Conservation (phyloP, 345 rosid species). For the Populus simonii region DNA sequence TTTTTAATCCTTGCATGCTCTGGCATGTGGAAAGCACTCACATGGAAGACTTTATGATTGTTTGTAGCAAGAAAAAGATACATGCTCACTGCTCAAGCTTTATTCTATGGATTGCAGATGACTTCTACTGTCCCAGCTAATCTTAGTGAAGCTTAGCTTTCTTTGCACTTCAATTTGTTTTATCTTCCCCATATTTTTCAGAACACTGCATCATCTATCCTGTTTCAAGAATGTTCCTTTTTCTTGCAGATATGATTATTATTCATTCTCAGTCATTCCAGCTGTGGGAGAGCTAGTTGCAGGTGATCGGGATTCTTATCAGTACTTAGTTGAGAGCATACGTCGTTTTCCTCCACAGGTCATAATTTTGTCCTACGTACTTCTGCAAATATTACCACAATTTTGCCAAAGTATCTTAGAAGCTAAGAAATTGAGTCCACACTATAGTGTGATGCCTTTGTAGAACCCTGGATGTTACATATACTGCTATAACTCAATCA, state of each 20-base stretch:
- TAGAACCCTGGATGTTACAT: neutral
- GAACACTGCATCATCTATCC: neutral
- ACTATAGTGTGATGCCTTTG: neutral
- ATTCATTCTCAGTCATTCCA: conserved; percentile 85
- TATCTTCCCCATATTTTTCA: neutral
- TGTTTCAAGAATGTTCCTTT: neutral
- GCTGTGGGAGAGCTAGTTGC: conserved; percentile 75
- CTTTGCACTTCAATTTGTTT: neutral
- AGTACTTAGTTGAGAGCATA: conserved; percentile 88
- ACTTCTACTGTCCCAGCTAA: neutral
- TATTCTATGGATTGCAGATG: no score
- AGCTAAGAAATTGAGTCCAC: neutral
- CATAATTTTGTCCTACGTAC: neutral
- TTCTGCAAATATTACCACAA: neutral
- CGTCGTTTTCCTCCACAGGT: conserved; percentile 86
- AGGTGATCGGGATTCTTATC: conserved; percentile 79
- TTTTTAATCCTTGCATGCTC: neutral
- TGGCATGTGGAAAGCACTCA: no score
- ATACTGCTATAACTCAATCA: neutral
- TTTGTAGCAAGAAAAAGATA: no score
- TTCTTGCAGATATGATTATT: conserved; percentile 66
- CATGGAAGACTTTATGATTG: no score
- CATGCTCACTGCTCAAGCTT: no score
- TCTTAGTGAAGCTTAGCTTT: neutral
- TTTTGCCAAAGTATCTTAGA: neutral